These are phyloP conservation scores for Puccinia novopanici DNA, from an alignment of 1,284 basidiomycete species.

Conservation along the genomic window DNA sequence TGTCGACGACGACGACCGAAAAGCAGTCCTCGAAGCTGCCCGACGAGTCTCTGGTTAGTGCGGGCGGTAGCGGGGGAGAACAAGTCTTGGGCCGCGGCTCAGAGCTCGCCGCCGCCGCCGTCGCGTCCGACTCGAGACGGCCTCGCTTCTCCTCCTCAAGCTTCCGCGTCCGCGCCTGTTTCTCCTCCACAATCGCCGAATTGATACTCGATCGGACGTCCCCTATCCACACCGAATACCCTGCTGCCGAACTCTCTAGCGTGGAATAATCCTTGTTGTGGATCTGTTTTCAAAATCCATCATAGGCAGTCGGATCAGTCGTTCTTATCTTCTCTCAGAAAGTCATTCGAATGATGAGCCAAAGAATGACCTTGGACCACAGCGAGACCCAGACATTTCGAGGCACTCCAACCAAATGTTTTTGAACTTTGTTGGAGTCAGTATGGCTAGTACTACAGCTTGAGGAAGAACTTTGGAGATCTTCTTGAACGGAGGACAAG, in stretches of 20 bases:
- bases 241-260: conserved; percentile 1
- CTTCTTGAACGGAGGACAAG: neutral
- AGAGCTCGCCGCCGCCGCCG: neutral
- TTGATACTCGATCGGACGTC: conserved; percentile 19
- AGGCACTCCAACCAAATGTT: conserved; percentile 6
- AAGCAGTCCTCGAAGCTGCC: neutral
- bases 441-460: too few relatives aligned
- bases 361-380: conserved; percentile 33
- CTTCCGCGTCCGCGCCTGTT: neutral
- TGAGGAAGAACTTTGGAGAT: neutral
- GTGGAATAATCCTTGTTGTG: conserved; percentile 41
- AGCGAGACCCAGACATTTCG: conserved; percentile 42
- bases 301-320: neutral
- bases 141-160: too few relatives aligned
- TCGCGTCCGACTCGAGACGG: neutral
- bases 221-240: conserved; percentile 21
- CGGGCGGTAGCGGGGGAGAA: too few relatives aligned
- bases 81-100: too few relatives aligned
- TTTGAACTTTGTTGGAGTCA: neutral
- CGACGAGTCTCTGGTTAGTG: neutral
- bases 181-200: neutral
- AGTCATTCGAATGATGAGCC: too few relatives aligned
- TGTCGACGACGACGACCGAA: conserved; percentile 14
- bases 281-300: too few relatives aligned
- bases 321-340: too few relatives aligned